These are phyloP conservation scores for Pythium plurisporium DNA, from an alignment of 352 stramenopile genomes.

Conservation along the genomic window DNA sequence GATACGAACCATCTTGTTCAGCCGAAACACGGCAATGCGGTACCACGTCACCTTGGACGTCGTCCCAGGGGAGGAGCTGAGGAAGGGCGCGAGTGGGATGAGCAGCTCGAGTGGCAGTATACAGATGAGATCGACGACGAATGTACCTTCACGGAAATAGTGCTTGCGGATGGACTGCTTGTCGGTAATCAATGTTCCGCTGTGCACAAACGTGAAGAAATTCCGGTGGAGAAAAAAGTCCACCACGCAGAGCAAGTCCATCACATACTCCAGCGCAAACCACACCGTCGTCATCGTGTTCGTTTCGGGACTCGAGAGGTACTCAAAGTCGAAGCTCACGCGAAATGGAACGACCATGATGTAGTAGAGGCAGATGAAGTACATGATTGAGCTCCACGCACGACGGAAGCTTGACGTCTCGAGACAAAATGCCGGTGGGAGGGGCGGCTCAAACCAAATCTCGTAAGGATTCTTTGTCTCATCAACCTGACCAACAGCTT, in stretches of 20 bases:
- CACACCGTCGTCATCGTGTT: slow-evolving; percentile 6
- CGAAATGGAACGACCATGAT: slow-evolving; percentile 33
- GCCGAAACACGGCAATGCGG: slow-evolving; percentile 36
- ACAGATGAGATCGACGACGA: slow-evolving; percentile 42
- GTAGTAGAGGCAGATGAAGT: slow-evolving; percentile 30
- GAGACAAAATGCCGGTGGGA: slow-evolving; percentile 22
- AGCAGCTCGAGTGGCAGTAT: slow-evolving; percentile 42
- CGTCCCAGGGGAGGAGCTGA: neutral
- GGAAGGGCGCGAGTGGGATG: slow-evolving; percentile 1
- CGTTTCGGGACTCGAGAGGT: slow-evolving; percentile 11
- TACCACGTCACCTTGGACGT: slow-evolving; percentile 31
- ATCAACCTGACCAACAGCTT: neutral
- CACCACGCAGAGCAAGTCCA: slow-evolving; percentile 34
- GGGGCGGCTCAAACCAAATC: slow-evolving; percentile 27
- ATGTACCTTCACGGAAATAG: slow-evolving; percentile 40
- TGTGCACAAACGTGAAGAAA: slow-evolving; percentile 49
- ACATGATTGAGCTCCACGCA: slow-evolving; percentile 28
- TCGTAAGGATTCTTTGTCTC: slow-evolving; percentile 14
- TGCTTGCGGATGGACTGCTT: slow-evolving; percentile 24
- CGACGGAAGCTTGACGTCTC: slow-evolving; percentile 25
- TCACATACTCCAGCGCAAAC: slow-evolving; percentile 33
- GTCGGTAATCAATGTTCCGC: slow-evolving; percentile 38
- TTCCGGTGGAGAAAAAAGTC: slow-evolving; percentile 52
- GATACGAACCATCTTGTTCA: slow-evolving; percentile 51
- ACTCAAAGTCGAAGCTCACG: slow-evolving; percentile 28